These are phyloP conservation scores for Thozetella sp. DNA, from an alignment of 495 filamentous ascomycete species.

Conservation along the genomic window DNA sequence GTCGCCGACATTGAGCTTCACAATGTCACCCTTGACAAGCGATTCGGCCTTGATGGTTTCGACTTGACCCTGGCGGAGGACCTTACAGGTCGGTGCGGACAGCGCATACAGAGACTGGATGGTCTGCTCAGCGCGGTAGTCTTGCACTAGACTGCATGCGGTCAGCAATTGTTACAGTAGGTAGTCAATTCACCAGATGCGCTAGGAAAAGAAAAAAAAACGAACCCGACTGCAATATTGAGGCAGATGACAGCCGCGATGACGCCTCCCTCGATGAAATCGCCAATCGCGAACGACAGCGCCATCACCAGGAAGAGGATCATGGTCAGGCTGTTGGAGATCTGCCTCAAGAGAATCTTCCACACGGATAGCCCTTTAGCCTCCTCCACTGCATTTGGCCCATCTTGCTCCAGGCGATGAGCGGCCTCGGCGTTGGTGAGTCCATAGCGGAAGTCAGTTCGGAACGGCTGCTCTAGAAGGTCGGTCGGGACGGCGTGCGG, in stretches of 20 bases:
- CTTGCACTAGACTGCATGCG: constrained; percentile 67
- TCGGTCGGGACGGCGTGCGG: neutral
- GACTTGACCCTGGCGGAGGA: constrained; percentile 67
- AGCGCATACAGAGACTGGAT: constrained; percentile 79
- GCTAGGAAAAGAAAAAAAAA: neutral
- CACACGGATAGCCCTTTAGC: constrained; percentile 51
- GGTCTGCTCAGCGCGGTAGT: constrained; percentile 84
- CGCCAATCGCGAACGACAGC: constrained; percentile 76
- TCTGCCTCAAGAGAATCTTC: constrained; percentile 58
- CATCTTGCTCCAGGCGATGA: constrained; percentile 45
- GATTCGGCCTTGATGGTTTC: constrained; percentile 63
- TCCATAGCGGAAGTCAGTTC: constrained; percentile 33
- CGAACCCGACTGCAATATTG: constrained; percentile 67
- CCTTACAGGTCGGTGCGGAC: constrained; percentile 77
- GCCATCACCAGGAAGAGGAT: constrained; percentile 84
- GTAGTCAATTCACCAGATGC: no score
- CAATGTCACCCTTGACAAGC: constrained; percentile 78
- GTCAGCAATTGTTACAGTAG: neutral
- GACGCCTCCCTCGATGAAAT: constrained; percentile 85
- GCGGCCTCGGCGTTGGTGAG: constrained; percentile 38
- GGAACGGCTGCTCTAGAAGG: constrained; percentile 18
- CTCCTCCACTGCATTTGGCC: constrained; percentile 52
- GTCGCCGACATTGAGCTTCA: constrained; percentile 78
- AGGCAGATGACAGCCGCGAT: constrained; percentile 81
- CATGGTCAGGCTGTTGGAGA: constrained; percentile 55